Conservation (phyloP, 306 rosid genomes). For the Alnus rubra region DNA sequence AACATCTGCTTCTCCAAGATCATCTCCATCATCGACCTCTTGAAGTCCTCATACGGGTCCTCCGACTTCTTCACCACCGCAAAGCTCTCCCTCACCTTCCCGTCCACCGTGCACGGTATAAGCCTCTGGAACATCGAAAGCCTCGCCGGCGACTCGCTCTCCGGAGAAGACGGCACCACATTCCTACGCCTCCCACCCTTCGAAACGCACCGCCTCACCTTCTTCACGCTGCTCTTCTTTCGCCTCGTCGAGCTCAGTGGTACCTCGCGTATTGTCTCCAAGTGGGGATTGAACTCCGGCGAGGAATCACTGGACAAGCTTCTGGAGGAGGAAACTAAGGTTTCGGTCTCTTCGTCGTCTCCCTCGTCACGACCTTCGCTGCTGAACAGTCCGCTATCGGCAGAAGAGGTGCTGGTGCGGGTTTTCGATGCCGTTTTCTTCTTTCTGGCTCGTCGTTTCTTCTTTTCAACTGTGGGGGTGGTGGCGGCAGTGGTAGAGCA, state of each 20-base stretch:
- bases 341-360: slow-evolving; percentile 53
- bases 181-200: slow-evolving; percentile 6
- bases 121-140: slow-evolving; percentile 58
- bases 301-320: slow-evolving; percentile 50
- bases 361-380: slow-evolving; percentile 33
- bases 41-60: slow-evolving; percentile 60
- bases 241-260: not conserved
- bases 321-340: slow-evolving; percentile 56
- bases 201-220: slow-evolving; percentile 25
- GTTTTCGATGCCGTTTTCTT: slow-evolving; percentile 29
- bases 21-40: slow-evolving; percentile 68
- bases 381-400: slow-evolving; percentile 51
- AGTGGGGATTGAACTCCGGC: slow-evolving; percentile 25
- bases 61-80: slow-evolving; percentile 65
- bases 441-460: slow-evolving; percentile 35
- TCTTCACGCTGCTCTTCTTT: slow-evolving; percentile 20
- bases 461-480: slow-evolving; percentile 24
- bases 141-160: slow-evolving; percentile 48
- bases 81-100: slow-evolving; percentile 56
- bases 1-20: slow-evolving; percentile 62
- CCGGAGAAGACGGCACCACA: slow-evolving; percentile 10
- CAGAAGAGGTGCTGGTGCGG: slow-evolving; percentile 59
- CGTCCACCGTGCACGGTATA: slow-evolving; percentile 55
- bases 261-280: slow-evolving; percentile 37
- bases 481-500: slow-evolving; percentile 26